Evolutionary conservation across 2,329 filamentous ascomycete genomes (phyloP), one percentile per base, ranked within the genome.

Genomic region (Exophiala calicioides): DNA sequence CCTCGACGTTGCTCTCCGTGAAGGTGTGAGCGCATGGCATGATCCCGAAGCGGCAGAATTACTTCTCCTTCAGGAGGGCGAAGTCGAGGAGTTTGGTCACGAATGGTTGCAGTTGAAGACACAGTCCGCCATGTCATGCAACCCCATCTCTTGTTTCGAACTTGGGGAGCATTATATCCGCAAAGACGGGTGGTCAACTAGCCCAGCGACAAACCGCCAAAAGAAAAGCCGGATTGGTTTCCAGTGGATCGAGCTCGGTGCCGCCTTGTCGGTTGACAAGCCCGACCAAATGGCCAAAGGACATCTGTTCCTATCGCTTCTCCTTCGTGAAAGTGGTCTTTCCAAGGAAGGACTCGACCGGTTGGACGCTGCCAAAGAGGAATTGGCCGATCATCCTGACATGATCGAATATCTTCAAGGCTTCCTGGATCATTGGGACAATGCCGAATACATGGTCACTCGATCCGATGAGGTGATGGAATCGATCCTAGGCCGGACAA

Each of bases 111-210:
- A 42, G 12, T 27, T 57, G 12, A 44, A 41, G 15, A 53, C 43
- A 3, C 37, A 46, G 19, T 33, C 49, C 21, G 53, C 53, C 3
- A 48, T 47, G 24, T 47, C 34, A 10, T 49, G 46, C 13, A 42
- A 40, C 16, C 15, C 38, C 5, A 31, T 50, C 19, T 40, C 52
- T 13, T 47, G 45, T 18, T 45, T 52, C 27, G 26, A 44, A 13
- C 49, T 57, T 4, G 51, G 43, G 2, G 31, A 51, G 16, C 46
- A 57, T 30, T 30, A 52, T 15, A 38, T 56, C n/a, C 26, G 31
- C 10, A 43, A 50, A 40, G 51, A 55, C 9, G 53, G 52, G n/a
- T 58, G 55, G 41, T 38, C 45, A 18, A 37, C 44, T n/a, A 27
- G 26, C 5, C 13, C 19, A 15, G 29, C 13, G n/a, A 31, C 20